Evolutionary conservation across 192 early-diverging fungal species (phyloP).

Genomic region (Entrophospora sp.): DNA sequence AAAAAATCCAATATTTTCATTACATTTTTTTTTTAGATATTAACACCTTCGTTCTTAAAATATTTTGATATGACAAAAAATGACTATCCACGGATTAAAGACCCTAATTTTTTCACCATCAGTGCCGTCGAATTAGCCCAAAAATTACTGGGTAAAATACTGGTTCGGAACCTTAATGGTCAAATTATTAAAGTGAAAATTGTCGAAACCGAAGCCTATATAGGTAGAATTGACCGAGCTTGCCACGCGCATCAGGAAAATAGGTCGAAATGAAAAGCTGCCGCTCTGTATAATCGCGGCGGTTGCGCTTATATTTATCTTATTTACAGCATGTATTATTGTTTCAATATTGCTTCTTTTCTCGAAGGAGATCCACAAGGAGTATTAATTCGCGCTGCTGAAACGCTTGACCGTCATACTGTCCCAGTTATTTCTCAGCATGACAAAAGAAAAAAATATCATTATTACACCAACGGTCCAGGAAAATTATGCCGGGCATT

Average conservation of each 20-base stretch:
- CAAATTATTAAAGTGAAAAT: neutral
- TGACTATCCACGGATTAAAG: neutral
- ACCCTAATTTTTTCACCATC: neutral
- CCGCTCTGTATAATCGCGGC: neutral
- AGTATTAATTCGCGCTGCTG: constrained; percentile 2
- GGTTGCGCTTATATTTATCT: constrained; percentile 1
- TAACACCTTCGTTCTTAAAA: too few relatives aligned
- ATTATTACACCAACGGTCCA: constrained; percentile 1
- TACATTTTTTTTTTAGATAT: too few relatives aligned
- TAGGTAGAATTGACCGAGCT: constrained; percentile 3
- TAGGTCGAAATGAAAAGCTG: neutral
- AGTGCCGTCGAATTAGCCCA: neutral
- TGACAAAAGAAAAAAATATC: neutral
- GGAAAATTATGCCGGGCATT: constrained; percentile 9
- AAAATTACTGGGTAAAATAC: constrained; percentile 10
- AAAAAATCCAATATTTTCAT: too few relatives aligned
- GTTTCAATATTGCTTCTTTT: constrained; percentile 8
- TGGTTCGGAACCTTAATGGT: constrained; percentile 2
- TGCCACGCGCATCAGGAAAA: neutral
- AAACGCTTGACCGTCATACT: neutral
- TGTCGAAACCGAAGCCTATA: constrained; percentile 8
- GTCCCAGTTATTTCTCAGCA: neutral
- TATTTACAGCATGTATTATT: constrained; percentile 1
- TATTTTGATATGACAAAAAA: too few relatives aligned
- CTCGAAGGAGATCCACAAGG: neutral